Percentiles rank a stretch among this genome's conserved stretches.
phyloP scores from a whole-genome alignment of 1,139 yeast genomes.

The Komagataea norvegica region DNA sequence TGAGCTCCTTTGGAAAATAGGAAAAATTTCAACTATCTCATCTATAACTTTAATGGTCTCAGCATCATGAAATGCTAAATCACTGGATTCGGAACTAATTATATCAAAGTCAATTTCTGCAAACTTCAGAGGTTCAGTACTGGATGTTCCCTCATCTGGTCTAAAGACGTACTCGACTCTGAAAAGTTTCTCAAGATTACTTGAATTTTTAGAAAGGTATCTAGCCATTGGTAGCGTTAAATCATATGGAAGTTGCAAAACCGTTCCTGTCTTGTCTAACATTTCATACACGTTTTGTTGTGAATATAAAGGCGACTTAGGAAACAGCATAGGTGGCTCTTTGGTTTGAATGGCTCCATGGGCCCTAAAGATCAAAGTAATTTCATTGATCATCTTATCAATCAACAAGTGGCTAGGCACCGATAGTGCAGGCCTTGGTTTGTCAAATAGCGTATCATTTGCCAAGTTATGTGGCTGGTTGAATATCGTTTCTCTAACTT shows the following conservation, averaged over 20 bases:
- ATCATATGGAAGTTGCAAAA: slow-evolving; percentile 84
- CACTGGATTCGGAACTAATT: slow-evolving; percentile 46
- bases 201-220: slow-evolving; percentile 57
- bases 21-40: slow-evolving; percentile 60
- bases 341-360: slow-evolving; percentile 87
- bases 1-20: slow-evolving; percentile 55
- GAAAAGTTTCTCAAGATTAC: slow-evolving; percentile 57
- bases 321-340: slow-evolving; percentile 62
- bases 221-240: slow-evolving; percentile 87
- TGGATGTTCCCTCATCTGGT: slow-evolving; percentile 45
- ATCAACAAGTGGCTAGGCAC: slow-evolving; percentile 32
- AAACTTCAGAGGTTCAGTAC: slow-evolving; percentile 72
- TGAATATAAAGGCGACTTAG: slow-evolving; percentile 70
- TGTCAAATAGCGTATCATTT: slow-evolving; percentile 75
- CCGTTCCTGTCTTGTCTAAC: slow-evolving; percentile 80
- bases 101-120: slow-evolving; percentile 87
- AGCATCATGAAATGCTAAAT: slow-evolving; percentile 64
- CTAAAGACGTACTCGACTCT: slow-evolving; percentile 81
- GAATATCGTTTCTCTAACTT: slow-evolving; percentile 81
- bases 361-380: slow-evolving; percentile 55
- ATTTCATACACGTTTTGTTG: slow-evolving; percentile 63
- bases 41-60: slow-evolving; percentile 81
- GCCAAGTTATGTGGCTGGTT: slow-evolving; percentile 80
- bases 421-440: slow-evolving; percentile 30
- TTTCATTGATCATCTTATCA: slow-evolving; percentile 47